Evolutionary conservation across 2,329 filamentous ascomycete species (phyloP).

Genomic region (Phyllosticta ampelicida): DNA sequence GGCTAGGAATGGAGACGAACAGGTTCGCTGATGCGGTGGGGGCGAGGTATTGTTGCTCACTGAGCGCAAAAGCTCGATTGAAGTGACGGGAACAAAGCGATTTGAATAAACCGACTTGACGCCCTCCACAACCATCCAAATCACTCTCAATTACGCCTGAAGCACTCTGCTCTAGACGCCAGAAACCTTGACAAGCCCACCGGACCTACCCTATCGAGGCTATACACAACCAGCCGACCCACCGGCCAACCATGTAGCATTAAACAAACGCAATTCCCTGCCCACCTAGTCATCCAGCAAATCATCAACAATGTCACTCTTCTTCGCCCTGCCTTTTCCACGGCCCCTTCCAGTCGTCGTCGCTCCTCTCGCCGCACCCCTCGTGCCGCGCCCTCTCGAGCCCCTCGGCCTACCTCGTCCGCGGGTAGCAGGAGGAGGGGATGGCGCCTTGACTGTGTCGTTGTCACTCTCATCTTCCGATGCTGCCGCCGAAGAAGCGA

Average conservation of each 20-base stretch:
- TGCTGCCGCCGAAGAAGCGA: constrained; percentile 5
- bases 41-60: too few relatives aligned
- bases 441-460: not conserved
- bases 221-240: not conserved
- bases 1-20: too few relatives aligned
- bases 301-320: constrained; percentile 9
- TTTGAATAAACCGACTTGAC: too few relatives aligned
- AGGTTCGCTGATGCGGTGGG: too few relatives aligned
- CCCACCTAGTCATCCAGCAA: constrained; percentile 1
- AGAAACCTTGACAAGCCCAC: not conserved
- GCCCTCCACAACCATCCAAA: too few relatives aligned
- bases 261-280: not conserved
- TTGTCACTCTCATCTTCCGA: constrained; percentile 11
- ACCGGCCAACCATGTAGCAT: not conserved
- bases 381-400: not conserved
- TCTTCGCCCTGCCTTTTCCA: constrained; percentile 2
- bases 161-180: not conserved
- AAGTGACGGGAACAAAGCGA: too few relatives aligned
- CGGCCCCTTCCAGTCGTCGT: not conserved
- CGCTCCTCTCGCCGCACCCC: not conserved
- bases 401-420: constrained; percentile 1
- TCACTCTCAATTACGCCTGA: too few relatives aligned
- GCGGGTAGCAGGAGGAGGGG: not conserved
- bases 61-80: too few relatives aligned
- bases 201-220: not conserved